These are phyloP conservation scores for Botrytis elliptica DNA, from an alignment of 2,329 filamentous ascomycete species.

Conservation along the genomic window DNA sequence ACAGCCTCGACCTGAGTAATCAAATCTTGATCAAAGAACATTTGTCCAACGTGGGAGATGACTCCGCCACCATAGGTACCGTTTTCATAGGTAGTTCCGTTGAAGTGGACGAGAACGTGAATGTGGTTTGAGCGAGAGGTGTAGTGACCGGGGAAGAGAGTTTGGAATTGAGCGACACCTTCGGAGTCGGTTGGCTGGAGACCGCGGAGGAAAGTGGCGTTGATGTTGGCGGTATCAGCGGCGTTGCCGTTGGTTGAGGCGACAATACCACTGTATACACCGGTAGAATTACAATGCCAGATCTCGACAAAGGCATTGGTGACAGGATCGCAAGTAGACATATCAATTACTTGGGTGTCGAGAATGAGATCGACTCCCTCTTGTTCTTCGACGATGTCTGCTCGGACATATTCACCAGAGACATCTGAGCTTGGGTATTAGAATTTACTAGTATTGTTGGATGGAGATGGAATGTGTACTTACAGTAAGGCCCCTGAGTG, in stretches of 20 bases:
- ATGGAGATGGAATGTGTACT: not conserved
- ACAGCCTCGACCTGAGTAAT: constrained; percentile 50
- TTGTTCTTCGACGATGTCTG: constrained; percentile 36
- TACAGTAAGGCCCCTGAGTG: constrained; percentile 55
- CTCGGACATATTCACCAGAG: constrained; percentile 42
- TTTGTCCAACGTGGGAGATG: constrained; percentile 59
- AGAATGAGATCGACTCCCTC: constrained; percentile 43
- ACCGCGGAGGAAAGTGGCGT: constrained; percentile 45
- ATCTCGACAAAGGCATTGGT: constrained; percentile 41
- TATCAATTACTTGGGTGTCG: constrained; percentile 44
- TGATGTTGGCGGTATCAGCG: constrained; percentile 40
- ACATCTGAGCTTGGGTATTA: constrained; percentile 35
- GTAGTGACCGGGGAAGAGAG: not conserved
- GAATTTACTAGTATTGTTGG: not conserved
- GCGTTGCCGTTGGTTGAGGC: constrained; percentile 46
- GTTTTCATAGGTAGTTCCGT: constrained; percentile 40
- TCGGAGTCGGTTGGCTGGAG: constrained; percentile 44
- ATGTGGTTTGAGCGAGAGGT: constrained; percentile 2
- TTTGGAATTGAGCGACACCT: constrained; percentile 43
- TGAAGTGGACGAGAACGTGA: constrained; percentile 41
- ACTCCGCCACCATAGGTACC: constrained; percentile 40
- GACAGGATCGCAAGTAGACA: constrained; percentile 44
- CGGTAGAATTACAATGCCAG: constrained; percentile 44
- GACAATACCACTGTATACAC: constrained; percentile 44
- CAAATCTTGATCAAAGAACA: constrained; percentile 63